These are phyloP conservation scores for Laburnicola sp. DNA, from an alignment of 2,329 filamentous ascomycete species.

Conservation along the genomic window DNA sequence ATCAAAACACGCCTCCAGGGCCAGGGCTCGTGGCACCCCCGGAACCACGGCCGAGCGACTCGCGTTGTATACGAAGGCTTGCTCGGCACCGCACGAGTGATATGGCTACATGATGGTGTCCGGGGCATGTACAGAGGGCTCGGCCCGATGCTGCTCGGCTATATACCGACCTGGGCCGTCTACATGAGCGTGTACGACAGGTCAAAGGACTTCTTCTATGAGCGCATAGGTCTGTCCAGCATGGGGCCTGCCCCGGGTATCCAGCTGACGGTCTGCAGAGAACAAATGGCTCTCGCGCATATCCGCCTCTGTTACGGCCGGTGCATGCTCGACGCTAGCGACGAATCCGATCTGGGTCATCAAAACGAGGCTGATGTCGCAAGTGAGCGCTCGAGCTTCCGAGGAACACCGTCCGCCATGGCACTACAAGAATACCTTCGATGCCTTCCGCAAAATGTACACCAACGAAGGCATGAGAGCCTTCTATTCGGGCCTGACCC, in stretches of 20 bases:
- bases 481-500: conserved; percentile 94
- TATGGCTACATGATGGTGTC: conserved; percentile 85
- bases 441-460: conserved; percentile 97
- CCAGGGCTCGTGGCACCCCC: conserved; percentile 76
- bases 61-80: conserved; percentile 77
- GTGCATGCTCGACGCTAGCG: conserved; percentile 86
- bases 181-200: no score
- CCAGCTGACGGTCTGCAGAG: conserved; percentile 4
- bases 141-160: no score
- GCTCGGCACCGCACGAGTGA: conserved; percentile 80
- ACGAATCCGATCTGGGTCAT: conserved; percentile 99
- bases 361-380: conserved; percentile 97
- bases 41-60: conserved; percentile 54
- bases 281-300: conserved; percentile 79
- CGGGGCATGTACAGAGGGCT: no score
- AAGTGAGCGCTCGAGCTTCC: conserved; percentile 65
- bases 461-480: conserved; percentile 81
- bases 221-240: no score
- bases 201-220: no score
- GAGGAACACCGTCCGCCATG: conserved; percentile 69
- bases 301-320: conserved; percentile 87
- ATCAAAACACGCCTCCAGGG: conserved; percentile 99
- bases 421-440: conserved; percentile 87
- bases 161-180: no score
- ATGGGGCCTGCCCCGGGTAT: no score